These are phyloP conservation scores for Yarrowia yakushimensis DNA, from an alignment of 805 yeast species.

Conservation along the genomic window DNA sequence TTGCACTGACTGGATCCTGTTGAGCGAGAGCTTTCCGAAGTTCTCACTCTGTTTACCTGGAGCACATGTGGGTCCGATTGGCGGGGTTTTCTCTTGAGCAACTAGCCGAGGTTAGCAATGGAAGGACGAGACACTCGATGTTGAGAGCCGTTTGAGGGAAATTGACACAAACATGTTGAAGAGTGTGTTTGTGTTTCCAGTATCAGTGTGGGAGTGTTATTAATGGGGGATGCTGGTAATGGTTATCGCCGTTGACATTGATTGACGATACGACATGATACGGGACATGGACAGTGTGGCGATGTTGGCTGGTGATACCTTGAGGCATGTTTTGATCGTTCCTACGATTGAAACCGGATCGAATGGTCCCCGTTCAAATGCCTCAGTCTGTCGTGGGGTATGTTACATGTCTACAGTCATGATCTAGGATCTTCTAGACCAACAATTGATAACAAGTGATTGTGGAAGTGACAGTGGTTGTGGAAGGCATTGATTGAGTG, in stretches of 20 bases:
- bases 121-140: too few species aligned
- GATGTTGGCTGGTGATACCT: not conserved
- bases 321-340: not conserved
- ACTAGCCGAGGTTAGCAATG: not conserved
- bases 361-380: too few species aligned
- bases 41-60: not conserved
- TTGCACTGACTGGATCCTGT: not conserved
- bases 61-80: not conserved
- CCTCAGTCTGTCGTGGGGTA: too few species aligned
- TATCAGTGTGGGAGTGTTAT: not conserved
- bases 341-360: too few species aligned
- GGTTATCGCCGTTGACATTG: not conserved
- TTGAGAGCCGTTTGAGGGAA: not conserved
- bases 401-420: too few species aligned
- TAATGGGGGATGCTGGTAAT: not conserved
- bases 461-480: too few species aligned
- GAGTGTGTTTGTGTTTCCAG: not conserved
- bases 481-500: too few species aligned
- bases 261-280: not conserved
- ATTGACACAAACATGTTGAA: not conserved
- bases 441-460: too few species aligned
- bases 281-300: not conserved
- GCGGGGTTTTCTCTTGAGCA: not conserved
- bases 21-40: not conserved
- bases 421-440: too few species aligned